phyloP scores from a whole-genome alignment of 1,284 basidiomycete species.

The Fomitopsis palustris region DNA sequence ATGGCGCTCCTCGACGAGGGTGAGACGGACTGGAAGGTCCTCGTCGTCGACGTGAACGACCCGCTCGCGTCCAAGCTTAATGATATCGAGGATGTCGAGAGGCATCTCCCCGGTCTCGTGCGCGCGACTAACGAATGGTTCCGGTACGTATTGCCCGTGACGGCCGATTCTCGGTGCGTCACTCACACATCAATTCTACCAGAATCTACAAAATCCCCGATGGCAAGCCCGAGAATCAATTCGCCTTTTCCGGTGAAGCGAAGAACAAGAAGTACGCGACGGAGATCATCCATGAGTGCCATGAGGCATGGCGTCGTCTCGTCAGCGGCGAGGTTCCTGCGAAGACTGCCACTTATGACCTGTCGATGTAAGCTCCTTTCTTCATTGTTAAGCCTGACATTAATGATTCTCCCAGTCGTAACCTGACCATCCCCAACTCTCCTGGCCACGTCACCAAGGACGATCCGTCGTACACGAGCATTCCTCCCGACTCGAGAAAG shows the following conservation, averaged over 20 bases:
- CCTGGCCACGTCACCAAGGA: conserved; percentile 64
- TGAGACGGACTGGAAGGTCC: conserved; percentile 99
- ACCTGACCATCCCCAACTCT: conserved; percentile 71
- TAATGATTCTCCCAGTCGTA: conserved; percentile 46
- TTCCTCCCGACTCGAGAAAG: conserved; percentile 81
- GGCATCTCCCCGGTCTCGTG: conserved; percentile 95
- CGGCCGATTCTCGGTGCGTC: neutral
- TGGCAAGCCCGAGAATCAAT: conserved; percentile 98
- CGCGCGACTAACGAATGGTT: conserved; percentile 98
- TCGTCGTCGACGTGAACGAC: conserved; percentile 96
- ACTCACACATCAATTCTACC: conserved; percentile 11
- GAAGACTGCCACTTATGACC: conserved; percentile 67
- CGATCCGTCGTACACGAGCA: conserved; percentile 60
- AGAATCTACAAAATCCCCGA: conserved; percentile 99
- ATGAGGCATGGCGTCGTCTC: conserved; percentile 98
- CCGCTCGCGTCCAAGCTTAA: conserved; percentile 96
- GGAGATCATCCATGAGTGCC: conserved; percentile 98
- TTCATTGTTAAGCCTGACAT: conserved; percentile 6
- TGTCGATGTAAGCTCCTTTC: conserved; percentile 69
- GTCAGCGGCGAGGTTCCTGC: conserved; percentile 77
- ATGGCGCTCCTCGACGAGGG: conserved; percentile 99
- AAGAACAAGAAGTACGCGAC: conserved; percentile 99
- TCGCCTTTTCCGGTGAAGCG: conserved; percentile 99
- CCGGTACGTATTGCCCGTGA: conserved; percentile 47
- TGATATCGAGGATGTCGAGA: conserved; percentile 99